These are phyloP conservation scores for Penicillium soppii DNA, from an alignment of 495 filamentous ascomycete species.

Conservation along the genomic window DNA sequence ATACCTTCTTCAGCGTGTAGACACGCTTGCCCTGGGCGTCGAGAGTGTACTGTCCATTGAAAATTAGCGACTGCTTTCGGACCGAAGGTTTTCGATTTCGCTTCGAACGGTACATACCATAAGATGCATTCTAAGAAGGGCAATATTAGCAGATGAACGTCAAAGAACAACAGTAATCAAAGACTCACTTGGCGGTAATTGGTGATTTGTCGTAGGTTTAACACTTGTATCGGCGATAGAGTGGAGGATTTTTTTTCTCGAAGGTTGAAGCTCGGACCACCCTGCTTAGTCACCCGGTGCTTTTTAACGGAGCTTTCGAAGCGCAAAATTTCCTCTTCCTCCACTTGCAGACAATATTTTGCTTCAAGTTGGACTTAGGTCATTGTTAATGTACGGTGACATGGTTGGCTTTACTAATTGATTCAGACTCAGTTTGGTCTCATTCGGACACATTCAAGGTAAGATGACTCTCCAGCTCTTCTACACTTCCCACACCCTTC, in stretches of 20 bases:
- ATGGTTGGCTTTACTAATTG: background rate
- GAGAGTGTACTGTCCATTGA: conserved; percentile 63
- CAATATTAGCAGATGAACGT: conserved; percentile 16
- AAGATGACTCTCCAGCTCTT: conserved; percentile 8
- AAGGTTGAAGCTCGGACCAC: conserved; percentile 18
- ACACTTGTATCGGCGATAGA: conserved; percentile 10
- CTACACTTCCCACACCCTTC: conserved; percentile 1
- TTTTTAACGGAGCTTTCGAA: conserved; percentile 26
- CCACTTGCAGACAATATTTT: conserved; percentile 5
- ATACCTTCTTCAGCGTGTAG: conserved; percentile 66
- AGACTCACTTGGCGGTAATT: conserved; percentile 34
- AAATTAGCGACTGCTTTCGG: conserved; percentile 11
- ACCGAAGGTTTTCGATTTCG: conserved; percentile 2
- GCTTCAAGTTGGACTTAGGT: background rate
- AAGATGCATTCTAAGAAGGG: conserved; percentile 50
- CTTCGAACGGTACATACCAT: conserved; percentile 36
- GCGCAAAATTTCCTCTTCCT: conserved; percentile 24
- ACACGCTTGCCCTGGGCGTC: conserved; percentile 74
- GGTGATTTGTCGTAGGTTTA: conserved; percentile 10
- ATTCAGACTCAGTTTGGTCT: background rate
- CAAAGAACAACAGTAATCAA: background rate
- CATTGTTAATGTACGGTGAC: conserved; percentile 5
- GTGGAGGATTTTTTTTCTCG: conserved; percentile 39
- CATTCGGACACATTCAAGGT: conserved; percentile 14
- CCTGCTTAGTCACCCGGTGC: conserved; percentile 33